Conservation (phyloP, 2,329 filamentous ascomycete species). For the Trichoderma afroharzianum region DNA sequence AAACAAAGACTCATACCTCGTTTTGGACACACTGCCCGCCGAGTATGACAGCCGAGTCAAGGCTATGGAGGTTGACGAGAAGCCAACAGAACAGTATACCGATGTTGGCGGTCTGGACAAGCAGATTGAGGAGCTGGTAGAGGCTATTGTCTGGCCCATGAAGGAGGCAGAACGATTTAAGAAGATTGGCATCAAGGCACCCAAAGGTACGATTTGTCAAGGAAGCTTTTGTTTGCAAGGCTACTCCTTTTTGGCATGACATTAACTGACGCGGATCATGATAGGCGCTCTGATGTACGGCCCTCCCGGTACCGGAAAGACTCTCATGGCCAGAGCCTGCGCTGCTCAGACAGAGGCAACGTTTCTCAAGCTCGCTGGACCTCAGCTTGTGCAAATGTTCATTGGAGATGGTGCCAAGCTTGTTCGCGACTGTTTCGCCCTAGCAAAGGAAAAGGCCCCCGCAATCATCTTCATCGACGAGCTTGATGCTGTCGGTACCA, state of each 20-base stretch:
- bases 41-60: slow-evolving; percentile 99
- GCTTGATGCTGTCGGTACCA: slow-evolving; percentile 95
- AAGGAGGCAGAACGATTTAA: slow-evolving; percentile 99
- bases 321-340: slow-evolving; percentile 88
- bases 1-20: slow-evolving; percentile 98
- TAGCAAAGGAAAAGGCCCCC: slow-evolving; percentile 97
- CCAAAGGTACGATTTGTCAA: slow-evolving; percentile 70
- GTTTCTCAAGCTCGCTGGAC: slow-evolving; percentile 96
- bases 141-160: slow-evolving; percentile 99
- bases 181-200: slow-evolving; percentile 99
- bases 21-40: slow-evolving; percentile 91
- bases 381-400: slow-evolving; percentile 99
- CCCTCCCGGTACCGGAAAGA: slow-evolving; percentile 85
- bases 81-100: slow-evolving; percentile 97
- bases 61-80: slow-evolving; percentile 99
- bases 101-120: slow-evolving; percentile 97
- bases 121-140: slow-evolving; percentile 97
- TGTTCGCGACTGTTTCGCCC: slow-evolving; percentile 92
- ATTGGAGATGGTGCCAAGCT: slow-evolving; percentile 98
- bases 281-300: slow-evolving; percentile 98
- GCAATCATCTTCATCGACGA: slow-evolving; percentile 99
- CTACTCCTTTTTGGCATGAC: background rate
- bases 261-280: slow-evolving; percentile 43
- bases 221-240: background rate
- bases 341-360: slow-evolving; percentile 97